Evolutionary conservation across 176 grass and related monocot species (phyloP).

Genomic region (Phyllostachys edulis): DNA sequence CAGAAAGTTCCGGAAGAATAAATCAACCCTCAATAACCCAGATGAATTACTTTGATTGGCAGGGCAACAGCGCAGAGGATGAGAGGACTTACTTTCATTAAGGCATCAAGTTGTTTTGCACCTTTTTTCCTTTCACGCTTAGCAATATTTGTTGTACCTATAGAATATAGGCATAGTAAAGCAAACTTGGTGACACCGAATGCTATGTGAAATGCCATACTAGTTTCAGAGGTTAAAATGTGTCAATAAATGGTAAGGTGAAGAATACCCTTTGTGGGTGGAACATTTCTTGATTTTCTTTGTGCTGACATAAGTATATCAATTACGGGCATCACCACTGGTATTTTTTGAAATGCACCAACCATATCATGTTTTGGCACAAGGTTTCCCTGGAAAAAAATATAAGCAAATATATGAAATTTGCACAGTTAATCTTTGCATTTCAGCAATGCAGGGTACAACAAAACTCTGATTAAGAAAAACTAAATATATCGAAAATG

Average conservation of each 20-base stretch:
- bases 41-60: not conserved
- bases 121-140: slow-evolving; percentile 93
- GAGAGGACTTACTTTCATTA: slow-evolving; percentile 85
- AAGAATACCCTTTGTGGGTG: slow-evolving; percentile 81
- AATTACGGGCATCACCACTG: slow-evolving; percentile 91
- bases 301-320: slow-evolving; percentile 89
- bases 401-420: slow-evolving; percentile 4
- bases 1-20: too few species aligned
- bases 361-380: slow-evolving; percentile 54
- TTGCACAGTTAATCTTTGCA: not conserved
- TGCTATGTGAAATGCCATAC: slow-evolving; percentile 12
- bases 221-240: not conserved
- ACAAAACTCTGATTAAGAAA: not conserved
- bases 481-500: not conserved
- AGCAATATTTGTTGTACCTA: slow-evolving; percentile 91
- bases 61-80: not conserved
- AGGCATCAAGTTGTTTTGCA: slow-evolving; percentile 92
- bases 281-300: slow-evolving; percentile 88
- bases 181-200: slow-evolving; percentile 10
- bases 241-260: not conserved
- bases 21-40: slow-evolving; percentile 15
- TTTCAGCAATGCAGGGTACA: not conserved
- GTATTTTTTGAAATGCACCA: slow-evolving; percentile 94
- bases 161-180: slow-evolving; percentile 18
- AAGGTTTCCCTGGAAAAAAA: slow-evolving; percentile 43